Evolutionary conservation across 1,284 basidiomycete genomes (phyloP).

Genomic region (Taiwanofungus camphoratus): DNA sequence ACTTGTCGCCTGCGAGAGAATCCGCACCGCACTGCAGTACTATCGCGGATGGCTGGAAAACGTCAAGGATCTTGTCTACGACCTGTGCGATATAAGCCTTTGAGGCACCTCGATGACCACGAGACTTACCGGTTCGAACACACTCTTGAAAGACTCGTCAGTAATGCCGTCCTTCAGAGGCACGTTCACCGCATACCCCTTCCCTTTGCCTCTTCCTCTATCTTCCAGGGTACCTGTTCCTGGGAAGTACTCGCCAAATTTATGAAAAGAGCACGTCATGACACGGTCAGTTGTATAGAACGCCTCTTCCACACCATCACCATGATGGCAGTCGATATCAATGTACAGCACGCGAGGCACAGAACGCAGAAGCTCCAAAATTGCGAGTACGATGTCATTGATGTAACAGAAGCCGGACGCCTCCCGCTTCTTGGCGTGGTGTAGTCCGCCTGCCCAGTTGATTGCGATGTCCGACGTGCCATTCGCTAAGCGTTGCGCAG

Average conservation of each 20-base stretch:
- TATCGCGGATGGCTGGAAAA: slow-evolving; percentile 85
- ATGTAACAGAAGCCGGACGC: slow-evolving; percentile 97
- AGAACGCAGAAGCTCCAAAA: slow-evolving; percentile 80
- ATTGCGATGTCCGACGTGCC: slow-evolving; percentile 90
- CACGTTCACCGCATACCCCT: slow-evolving; percentile 90
- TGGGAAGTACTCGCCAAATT: slow-evolving; percentile 96
- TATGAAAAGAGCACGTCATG: slow-evolving; percentile 95
- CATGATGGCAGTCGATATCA: slow-evolving; percentile 98
- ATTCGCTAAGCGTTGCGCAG: slow-evolving; percentile 76
- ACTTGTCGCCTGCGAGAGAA: slow-evolving; percentile 91
- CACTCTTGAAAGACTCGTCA: slow-evolving; percentile 74
- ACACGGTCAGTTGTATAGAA: slow-evolving; percentile 98
- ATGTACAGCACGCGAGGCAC: slow-evolving; percentile 92
- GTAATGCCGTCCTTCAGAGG: slow-evolving; percentile 93
- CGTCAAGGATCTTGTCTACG: slow-evolving; percentile 83
- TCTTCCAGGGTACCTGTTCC: slow-evolving; percentile 90
- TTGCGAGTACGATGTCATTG: slow-evolving; percentile 92
- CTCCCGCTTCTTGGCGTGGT: slow-evolving; percentile 97
- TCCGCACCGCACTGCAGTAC: slow-evolving; percentile 96
- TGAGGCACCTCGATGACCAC: too few relatives aligned
- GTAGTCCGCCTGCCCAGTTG: slow-evolving; percentile 97
- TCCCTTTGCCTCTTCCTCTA: slow-evolving; percentile 80
- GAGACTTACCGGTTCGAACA: slow-evolving; percentile 81
- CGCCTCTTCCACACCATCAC: slow-evolving; percentile 97
- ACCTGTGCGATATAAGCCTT: slow-evolving; percentile 61